Conservation (phyloP, 441 rosid genomes). For the Pelargonium cotyledonis region DNA sequence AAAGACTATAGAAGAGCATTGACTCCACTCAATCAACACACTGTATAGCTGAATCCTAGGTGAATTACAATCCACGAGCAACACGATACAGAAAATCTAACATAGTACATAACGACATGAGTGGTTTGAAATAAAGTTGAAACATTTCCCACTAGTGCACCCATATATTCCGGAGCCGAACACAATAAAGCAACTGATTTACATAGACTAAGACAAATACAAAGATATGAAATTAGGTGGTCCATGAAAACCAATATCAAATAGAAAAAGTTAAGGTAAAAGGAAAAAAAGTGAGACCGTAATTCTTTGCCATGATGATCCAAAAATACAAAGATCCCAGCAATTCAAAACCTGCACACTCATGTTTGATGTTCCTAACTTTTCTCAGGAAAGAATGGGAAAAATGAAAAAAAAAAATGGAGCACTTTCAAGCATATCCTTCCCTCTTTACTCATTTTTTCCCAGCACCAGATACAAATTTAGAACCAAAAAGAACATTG, state of each 20-base stretch:
- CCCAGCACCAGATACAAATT: no score
- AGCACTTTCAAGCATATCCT: background rate
- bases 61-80: no score
- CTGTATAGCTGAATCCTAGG: no score
- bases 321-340: constrained; percentile 27
- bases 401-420: background rate
- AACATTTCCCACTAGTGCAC: background rate
- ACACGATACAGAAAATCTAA: no score
- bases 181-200: constrained; percentile 1
- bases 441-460: background rate
- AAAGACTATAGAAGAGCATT: no score
- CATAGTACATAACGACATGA: background rate
- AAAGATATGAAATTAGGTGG: constrained; percentile 23
- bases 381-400: background rate
- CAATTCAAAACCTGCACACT: constrained; percentile 16
- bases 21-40: no score
- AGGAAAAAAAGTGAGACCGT: constrained; percentile 13
- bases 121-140: background rate
- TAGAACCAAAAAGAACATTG: no score
- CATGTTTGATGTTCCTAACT: constrained; percentile 15
- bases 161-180: background rate
- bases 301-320: no score
- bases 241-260: constrained; percentile 21
- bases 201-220: background rate
- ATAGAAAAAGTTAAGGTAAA: constrained; percentile 25